phyloP scores from a whole-genome alignment of 108 stramenopile species.

The Skeletonema costatum region DNA sequence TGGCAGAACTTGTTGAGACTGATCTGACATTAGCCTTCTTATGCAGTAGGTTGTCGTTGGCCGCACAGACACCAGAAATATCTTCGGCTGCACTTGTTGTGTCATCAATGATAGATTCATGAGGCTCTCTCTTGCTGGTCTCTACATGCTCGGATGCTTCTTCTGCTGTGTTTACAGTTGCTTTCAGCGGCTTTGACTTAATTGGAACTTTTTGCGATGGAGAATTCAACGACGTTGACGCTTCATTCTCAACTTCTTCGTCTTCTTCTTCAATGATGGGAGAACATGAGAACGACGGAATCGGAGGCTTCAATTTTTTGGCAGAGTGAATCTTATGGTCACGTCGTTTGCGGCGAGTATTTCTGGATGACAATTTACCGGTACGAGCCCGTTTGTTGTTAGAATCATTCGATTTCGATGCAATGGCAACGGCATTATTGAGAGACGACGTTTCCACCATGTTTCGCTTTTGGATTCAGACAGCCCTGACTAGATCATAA shows the following conservation, averaged over 20 bases:
- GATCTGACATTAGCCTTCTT: not conserved
- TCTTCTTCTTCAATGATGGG: constrained; percentile 3
- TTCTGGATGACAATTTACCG: constrained; percentile 33
- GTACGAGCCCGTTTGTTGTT: not conserved
- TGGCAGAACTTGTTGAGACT: not conserved
- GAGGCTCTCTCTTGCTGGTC: not conserved
- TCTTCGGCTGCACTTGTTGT: not conserved
- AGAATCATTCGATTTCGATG: not conserved
- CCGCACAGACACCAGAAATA: not conserved
- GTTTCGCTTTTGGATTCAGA: not conserved
- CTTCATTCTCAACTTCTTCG: constrained; percentile 1
- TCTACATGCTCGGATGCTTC: not conserved
- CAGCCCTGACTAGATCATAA: not conserved
- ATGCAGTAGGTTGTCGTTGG: not conserved
- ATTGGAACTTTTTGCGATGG: not conserved
- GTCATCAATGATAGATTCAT: not conserved
- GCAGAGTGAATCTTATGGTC: constrained; percentile 8
- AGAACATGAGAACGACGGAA: constrained; percentile 26
- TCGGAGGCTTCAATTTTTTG: constrained; percentile 10
- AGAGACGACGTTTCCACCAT: constrained; percentile 2
- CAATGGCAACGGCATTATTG: not conserved
- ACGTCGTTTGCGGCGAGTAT: constrained; percentile 24
- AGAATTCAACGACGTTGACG: not conserved
- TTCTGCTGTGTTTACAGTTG: not conserved
- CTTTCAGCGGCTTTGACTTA: too few species aligned